A percentile compares a stretch with the other conserved stretches of the same genome.
These are phyloP conservation scores for Scopulariopsis brevicaulis DNA, from an alignment of 2,329 filamentous ascomycete genomes.

Conservation along the genomic window DNA sequence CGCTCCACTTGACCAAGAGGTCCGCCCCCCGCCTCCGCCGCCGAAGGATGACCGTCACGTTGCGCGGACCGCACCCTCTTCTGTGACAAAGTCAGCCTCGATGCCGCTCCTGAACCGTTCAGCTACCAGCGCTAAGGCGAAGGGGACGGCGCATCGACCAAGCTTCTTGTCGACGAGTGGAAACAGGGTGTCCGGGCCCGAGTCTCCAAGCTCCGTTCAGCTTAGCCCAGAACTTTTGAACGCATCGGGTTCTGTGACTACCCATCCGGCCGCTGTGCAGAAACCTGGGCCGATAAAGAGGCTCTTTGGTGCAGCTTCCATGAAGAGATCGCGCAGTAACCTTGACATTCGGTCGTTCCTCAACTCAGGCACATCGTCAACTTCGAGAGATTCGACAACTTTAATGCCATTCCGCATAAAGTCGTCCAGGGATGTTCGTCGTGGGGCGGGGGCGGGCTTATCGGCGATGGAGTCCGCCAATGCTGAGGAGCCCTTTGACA, in stretches of 20 bases:
- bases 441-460: neutral
- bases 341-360: neutral
- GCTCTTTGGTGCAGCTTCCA: constrained; percentile 2
- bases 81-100: constrained; percentile 2
- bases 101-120: constrained; percentile 7
- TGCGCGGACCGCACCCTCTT: neutral
- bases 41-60: constrained; percentile 17
- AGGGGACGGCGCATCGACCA: constrained; percentile 10
- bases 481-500: neutral
- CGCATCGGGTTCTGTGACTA: constrained; percentile 8
- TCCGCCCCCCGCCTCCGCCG: constrained; percentile 20
- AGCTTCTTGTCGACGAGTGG: constrained; percentile 10
- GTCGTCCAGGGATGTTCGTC: neutral
- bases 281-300: constrained; percentile 3
- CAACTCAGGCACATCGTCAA: neutral
- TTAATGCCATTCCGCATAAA: neutral
- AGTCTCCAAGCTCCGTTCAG: constrained; percentile 12
- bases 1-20: constrained; percentile 8
- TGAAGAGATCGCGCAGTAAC: neutral
- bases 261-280: neutral
- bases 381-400: constrained; percentile 1
- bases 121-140: constrained; percentile 4
- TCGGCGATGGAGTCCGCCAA: neutral
- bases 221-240: constrained; percentile 18
- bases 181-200: constrained; percentile 7